A percentile compares a stretch with the other conserved stretches of the same genome.
These are phyloP conservation scores for Talaromyces rugulosus DNA, from an alignment of 2,329 filamentous ascomycete genomes.

Conservation along the genomic window DNA sequence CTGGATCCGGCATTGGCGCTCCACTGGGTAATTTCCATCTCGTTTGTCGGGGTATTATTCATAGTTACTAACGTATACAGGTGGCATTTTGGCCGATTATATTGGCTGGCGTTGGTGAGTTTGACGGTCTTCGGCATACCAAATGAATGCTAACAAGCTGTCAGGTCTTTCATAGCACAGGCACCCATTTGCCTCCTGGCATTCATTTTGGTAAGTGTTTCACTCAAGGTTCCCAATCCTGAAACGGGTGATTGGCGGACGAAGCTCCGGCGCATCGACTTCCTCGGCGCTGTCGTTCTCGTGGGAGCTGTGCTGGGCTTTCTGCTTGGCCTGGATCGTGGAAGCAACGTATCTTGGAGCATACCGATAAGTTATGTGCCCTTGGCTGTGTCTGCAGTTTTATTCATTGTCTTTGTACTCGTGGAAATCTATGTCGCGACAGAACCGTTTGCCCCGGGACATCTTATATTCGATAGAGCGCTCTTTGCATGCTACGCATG, in stretches of 20 bases:
- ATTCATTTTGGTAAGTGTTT: slow-evolving; percentile 59
- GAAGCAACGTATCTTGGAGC: slow-evolving; percentile 67
- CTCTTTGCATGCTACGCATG: slow-evolving; percentile 65
- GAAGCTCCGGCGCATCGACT: slow-evolving; percentile 67
- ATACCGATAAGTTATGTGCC: slow-evolving; percentile 55
- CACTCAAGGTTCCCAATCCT: slow-evolving; percentile 57
- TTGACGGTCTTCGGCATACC: background rate
- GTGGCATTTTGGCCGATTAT: slow-evolving; percentile 59
- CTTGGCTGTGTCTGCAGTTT: slow-evolving; percentile 51
- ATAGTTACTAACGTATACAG: slow-evolving; percentile 37
- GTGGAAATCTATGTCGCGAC: slow-evolving; percentile 65
- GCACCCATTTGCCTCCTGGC: slow-evolving; percentile 65
- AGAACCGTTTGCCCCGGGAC: slow-evolving; percentile 70
- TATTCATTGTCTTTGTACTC: slow-evolving; percentile 64
- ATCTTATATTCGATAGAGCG: slow-evolving; percentile 64
- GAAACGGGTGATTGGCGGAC: slow-evolving; percentile 60
- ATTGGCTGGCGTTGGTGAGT: slow-evolving; percentile 21
- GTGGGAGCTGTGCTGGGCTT: slow-evolving; percentile 62
- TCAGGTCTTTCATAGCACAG: slow-evolving; percentile 62
- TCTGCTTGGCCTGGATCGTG: slow-evolving; percentile 66
- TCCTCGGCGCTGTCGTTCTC: slow-evolving; percentile 64
- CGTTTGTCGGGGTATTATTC: background rate
- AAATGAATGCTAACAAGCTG: background rate
- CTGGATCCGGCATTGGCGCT: slow-evolving; percentile 64
- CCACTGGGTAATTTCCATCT: slow-evolving; percentile 50